Percentiles rank a stretch among this genome's conserved stretches.
Evolutionary conservation across 1,284 basidiomycete species (phyloP).

Genomic region (Clitocybe nebularis): DNA sequence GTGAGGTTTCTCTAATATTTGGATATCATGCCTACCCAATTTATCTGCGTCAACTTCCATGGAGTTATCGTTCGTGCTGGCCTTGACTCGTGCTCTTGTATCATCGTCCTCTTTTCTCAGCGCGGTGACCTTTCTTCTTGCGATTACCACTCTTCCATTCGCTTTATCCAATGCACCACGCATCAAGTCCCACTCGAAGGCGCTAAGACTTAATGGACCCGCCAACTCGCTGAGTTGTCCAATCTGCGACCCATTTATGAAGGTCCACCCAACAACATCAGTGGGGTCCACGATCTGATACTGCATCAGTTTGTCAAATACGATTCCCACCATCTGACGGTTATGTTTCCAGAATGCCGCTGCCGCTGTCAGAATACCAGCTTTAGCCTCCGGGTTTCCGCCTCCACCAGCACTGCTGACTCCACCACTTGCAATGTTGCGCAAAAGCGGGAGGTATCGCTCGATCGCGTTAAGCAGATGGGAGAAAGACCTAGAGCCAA

Average conservation of each 20-base stretch:
- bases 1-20: too few relatives aligned
- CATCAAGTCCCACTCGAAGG: constrained; percentile 80
- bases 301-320: constrained; percentile 97
- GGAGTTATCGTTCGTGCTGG: constrained; percentile 42
- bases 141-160: constrained; percentile 78
- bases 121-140: constrained; percentile 65
- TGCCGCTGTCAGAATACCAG: constrained; percentile 68
- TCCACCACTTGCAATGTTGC: constrained; percentile 58
- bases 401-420: constrained; percentile 31
- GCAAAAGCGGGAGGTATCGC: constrained; percentile 88
- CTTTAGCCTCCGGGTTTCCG: constrained; percentile 57
- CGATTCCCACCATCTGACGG: constrained; percentile 83
- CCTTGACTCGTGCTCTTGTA: constrained; percentile 69
- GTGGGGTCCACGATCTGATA: constrained; percentile 96
- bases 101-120: constrained; percentile 87
- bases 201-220: constrained; percentile 43
- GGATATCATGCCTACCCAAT: constrained; percentile 45
- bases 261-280: constrained; percentile 88
- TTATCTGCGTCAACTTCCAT: constrained; percentile 77
- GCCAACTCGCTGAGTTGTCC: constrained; percentile 24
- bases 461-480: constrained; percentile 98
- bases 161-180: constrained; percentile 84
- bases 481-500: constrained; percentile 95
- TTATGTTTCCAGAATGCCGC: constrained; percentile 79
- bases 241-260: constrained; percentile 45